Evolutionary conservation across 2,329 filamentous ascomycete species (phyloP).

Genomic region (Penicillium occitanis): DNA sequence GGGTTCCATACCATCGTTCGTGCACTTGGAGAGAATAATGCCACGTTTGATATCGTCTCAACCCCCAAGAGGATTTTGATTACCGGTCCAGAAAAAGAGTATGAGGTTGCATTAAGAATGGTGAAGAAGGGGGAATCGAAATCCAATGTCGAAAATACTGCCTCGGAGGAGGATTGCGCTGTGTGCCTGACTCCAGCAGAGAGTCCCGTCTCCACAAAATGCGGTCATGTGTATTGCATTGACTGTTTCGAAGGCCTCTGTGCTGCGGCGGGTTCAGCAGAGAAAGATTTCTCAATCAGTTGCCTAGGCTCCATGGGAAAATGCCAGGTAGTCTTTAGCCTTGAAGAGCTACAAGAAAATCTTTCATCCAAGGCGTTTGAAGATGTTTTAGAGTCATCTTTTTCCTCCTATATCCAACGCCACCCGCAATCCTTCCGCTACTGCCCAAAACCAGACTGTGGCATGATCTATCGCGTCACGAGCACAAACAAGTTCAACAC

Average conservation of each 20-base stretch:
- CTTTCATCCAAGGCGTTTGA: slow-evolving; percentile 39
- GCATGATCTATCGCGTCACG: slow-evolving; percentile 41
- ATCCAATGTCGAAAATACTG: neutral
- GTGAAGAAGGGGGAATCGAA: neutral
- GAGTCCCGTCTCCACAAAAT: slow-evolving; percentile 20
- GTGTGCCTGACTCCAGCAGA: neutral
- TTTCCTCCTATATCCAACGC: slow-evolving; percentile 36
- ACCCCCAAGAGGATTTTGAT: slow-evolving; percentile 25
- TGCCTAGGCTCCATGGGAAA: slow-evolving; percentile 25
- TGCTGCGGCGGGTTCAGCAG: slow-evolving; percentile 23
- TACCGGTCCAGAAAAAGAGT: slow-evolving; percentile 20
- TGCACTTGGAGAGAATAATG: slow-evolving; percentile 24
- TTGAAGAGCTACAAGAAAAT: slow-evolving; percentile 26
- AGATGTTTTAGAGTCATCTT: slow-evolving; percentile 39
- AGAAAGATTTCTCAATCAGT: slow-evolving; percentile 22
- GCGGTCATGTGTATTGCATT: slow-evolving; percentile 26
- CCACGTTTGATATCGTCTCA: slow-evolving; percentile 22
- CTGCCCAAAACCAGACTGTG: slow-evolving; percentile 49
- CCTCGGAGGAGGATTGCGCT: slow-evolving; percentile 20
- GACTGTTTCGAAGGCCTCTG: slow-evolving; percentile 26
- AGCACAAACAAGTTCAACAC: slow-evolving; percentile 12
- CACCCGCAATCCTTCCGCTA: slow-evolving; percentile 36
- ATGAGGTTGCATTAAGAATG: neutral
- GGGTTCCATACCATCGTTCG: slow-evolving; percentile 25
- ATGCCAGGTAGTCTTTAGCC: slow-evolving; percentile 25